These are phyloP conservation scores for Neonectria faginata DNA, from an alignment of 2,329 filamentous ascomycete species.

Conservation along the genomic window DNA sequence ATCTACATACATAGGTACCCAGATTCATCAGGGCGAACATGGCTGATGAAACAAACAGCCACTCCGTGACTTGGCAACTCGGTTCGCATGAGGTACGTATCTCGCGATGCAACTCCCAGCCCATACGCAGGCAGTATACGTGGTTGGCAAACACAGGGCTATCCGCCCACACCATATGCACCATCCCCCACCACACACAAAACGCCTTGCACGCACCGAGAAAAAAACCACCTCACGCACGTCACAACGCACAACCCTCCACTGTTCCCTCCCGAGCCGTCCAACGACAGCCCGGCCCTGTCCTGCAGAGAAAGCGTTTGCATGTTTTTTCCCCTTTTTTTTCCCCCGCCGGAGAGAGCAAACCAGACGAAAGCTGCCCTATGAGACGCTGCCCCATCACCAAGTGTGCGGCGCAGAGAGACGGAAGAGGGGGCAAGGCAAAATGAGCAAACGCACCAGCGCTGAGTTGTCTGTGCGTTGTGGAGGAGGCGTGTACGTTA, in stretches of 20 bases:
- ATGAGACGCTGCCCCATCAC: constrained; percentile 59
- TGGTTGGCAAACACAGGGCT: constrained; percentile 24
- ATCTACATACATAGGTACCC: background rate
- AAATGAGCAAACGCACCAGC: constrained; percentile 29
- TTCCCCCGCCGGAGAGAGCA: background rate
- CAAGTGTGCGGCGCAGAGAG: constrained; percentile 4
- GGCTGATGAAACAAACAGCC: background rate
- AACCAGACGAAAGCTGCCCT: constrained; percentile 41
- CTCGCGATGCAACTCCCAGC: constrained; percentile 1
- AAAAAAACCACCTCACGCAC: constrained; percentile 3
- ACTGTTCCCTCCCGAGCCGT: constrained; percentile 1
- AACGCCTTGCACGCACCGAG: background rate
- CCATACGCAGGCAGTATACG: constrained; percentile 1
- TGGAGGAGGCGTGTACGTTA: constrained; percentile 44
- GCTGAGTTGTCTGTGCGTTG: constrained; percentile 50
- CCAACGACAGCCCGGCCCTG: background rate
- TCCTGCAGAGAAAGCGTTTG: constrained; percentile 21
- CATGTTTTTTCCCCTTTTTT: constrained; percentile 10
- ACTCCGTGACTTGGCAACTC: constrained; percentile 3
- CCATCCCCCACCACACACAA: constrained; percentile 8
- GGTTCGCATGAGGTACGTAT: constrained; percentile 12
- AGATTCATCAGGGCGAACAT: background rate
- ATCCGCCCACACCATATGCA: constrained; percentile 15
- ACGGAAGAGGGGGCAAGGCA: background rate
- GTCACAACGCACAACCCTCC: constrained; percentile 23